Base-by-base conservation (phyloP, 1,139 yeast genomes). In the Yamadazyma atlantica region DNA sequence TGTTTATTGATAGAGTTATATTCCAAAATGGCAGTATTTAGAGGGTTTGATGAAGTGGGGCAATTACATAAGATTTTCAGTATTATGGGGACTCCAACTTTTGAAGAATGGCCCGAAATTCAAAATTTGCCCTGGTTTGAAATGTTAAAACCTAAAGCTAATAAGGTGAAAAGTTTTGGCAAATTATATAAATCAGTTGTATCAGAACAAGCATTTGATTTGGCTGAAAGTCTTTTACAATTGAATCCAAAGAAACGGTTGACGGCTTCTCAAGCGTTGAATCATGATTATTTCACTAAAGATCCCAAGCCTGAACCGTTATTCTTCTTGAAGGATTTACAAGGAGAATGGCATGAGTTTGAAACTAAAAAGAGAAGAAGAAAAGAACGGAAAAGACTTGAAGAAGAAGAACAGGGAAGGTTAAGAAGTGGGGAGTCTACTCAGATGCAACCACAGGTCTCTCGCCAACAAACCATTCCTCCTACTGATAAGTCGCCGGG, bases 291-390 rank as follows among this genome's bases (percentile, higher is more conserved):
- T 61, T 92, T 92, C 54, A 59, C 62, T 4, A 85, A 82, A 41
- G 80, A 73, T 2, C 97, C 97, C 0, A 45, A 44, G 31, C 82
- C 85, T 1, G 75, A 73, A 44, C 81, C 84, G 2, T 60, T 81
- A 35, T 64, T 64, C 11, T 73, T 82, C 41, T 65, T 83, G 47
- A 66, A 73, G 35, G 77, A 73, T 12, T 65, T 82, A 29, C 73
- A 75, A 39, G 89, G 89, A 2, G 97, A 94, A 58, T 90, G 97
- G 95, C 98, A 92, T 57, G 98, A 92, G 56, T 90, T 85, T 59
- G 98, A 92, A 56, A 95, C 96, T 4, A 89, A 92, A 60, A 83
- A 82, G 62, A 78, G 87, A 52, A 70, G 94, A 53, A 73, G 86
- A 49, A 81, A 74, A 51, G 80, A 77, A 56, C 69, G 81, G 32